A percentile compares a stretch with the other conserved stretches of the same genome.
These are phyloP conservation scores for Syzygium oleosum DNA, from an alignment of 345 rosid species.

Conservation along the genomic window DNA sequence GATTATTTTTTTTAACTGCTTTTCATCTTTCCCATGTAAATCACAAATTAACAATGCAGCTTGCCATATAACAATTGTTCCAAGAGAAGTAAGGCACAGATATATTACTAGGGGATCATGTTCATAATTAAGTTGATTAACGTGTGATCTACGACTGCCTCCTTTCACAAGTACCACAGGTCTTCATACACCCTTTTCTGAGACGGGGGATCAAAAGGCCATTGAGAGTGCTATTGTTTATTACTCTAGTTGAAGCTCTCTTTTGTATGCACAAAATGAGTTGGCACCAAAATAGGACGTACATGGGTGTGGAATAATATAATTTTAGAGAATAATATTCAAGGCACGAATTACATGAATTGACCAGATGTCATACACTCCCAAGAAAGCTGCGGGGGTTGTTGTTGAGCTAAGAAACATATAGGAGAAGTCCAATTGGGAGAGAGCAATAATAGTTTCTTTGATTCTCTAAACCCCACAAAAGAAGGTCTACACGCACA, in stretches of 20 bases:
- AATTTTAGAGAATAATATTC: neutral
- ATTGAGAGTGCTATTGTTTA: neutral
- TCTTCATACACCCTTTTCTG: slow-evolving; percentile 22
- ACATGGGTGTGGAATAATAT: neutral
- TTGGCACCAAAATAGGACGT: slow-evolving; percentile 12
- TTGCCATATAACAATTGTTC: neutral
- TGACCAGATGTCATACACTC: neutral
- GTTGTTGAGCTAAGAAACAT: slow-evolving; percentile 10
- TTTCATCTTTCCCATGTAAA: neutral
- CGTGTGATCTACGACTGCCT: slow-evolving; percentile 2
- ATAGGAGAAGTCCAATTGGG: slow-evolving; percentile 1
- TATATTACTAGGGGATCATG: slow-evolving; percentile 9
- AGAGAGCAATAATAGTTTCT: neutral
- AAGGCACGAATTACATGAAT: neutral
- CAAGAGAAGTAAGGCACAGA: neutral
- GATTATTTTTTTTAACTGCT: neutral
- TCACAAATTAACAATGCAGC: neutral
- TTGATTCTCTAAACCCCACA: neutral
- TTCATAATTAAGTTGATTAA: neutral
- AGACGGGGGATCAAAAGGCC: slow-evolving; percentile 17
- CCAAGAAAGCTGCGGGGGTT: slow-evolving; percentile 8
- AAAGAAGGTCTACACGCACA: neutral
- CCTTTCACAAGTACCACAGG: slow-evolving; percentile 15
- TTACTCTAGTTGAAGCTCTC: neutral
- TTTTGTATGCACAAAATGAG: slow-evolving; percentile 6